Evolutionary conservation across 768 basidiomycete species (phyloP).

Genomic region (Mycena vitilis): DNA sequence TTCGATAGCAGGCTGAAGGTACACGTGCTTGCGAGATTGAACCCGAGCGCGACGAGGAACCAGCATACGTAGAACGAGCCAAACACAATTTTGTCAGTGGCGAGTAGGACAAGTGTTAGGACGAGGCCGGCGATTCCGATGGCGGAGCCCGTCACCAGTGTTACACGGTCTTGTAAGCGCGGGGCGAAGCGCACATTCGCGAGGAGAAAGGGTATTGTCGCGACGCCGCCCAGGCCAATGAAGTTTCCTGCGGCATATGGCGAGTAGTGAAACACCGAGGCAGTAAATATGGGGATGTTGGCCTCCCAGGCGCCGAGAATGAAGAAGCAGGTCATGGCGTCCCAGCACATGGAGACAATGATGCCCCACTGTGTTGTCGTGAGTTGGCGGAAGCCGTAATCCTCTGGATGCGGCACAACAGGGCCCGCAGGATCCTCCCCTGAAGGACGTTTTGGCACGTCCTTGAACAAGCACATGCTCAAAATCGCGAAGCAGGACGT

Average conservation of each 20-base stretch:
- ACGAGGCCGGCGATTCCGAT: slow-evolving; percentile 57
- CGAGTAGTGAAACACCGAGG: slow-evolving; percentile 61
- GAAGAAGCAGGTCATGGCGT: slow-evolving; percentile 77
- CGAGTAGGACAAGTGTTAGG: slow-evolving; percentile 50
- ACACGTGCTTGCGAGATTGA: slow-evolving; percentile 63
- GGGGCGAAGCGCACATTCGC: slow-evolving; percentile 66
- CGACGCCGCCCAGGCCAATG: slow-evolving; percentile 72
- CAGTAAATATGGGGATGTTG: slow-evolving; percentile 73
- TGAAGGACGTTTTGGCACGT: slow-evolving; percentile 29
- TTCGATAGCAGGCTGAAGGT: slow-evolving; percentile 63
- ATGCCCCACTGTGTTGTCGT: slow-evolving; percentile 61
- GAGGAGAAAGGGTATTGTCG: slow-evolving; percentile 73
- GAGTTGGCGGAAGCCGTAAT: slow-evolving; percentile 48
- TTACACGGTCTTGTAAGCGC: slow-evolving; percentile 69
- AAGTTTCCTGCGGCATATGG: slow-evolving; percentile 76
- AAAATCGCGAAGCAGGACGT: slow-evolving; percentile 55
- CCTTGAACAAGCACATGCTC: slow-evolving; percentile 43
- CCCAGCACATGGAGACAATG: slow-evolving; percentile 75
- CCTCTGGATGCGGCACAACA: slow-evolving; percentile 6
- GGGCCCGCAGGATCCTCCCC: no score
- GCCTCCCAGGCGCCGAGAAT: slow-evolving; percentile 77
- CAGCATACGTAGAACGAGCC: slow-evolving; percentile 47
- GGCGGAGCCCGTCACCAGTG: slow-evolving; percentile 59
- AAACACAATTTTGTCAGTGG: slow-evolving; percentile 45
- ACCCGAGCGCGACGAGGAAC: slow-evolving; percentile 61